These are phyloP conservation scores for Kodamaea nitidulidarum DNA, from an alignment of 805 yeast genomes.

Conservation along the genomic window DNA sequence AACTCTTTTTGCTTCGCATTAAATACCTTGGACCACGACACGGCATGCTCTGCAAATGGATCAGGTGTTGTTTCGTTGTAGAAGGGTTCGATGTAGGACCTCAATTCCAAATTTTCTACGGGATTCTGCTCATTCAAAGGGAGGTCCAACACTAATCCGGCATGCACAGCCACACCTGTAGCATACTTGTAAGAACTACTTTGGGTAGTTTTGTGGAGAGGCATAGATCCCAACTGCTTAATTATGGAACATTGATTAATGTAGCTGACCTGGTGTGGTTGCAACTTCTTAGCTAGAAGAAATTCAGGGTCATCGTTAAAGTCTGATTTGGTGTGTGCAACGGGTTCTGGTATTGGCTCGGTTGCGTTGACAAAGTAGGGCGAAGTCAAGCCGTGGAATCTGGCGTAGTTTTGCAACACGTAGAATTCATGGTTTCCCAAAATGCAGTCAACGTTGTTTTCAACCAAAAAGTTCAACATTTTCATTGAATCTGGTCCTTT, in stretches of 20 bases:
- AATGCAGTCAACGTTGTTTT: conserved; percentile 62
- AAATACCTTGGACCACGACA: conserved; percentile 59
- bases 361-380: conserved; percentile 22
- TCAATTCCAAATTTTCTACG: conserved; percentile 60
- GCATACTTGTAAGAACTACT: conserved; percentile 25
- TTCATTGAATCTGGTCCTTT: conserved; percentile 77
- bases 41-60: conserved; percentile 30
- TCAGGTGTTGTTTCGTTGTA: conserved; percentile 56
- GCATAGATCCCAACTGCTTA: conserved; percentile 56
- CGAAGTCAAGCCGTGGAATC: conserved; percentile 46
- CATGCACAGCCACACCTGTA: conserved; percentile 68
- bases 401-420: conserved; percentile 61
- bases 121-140: conserved; percentile 57
- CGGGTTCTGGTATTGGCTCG: neutral
- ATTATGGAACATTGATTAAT: conserved; percentile 64
- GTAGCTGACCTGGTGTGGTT: conserved; percentile 58
- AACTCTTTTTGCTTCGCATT: conserved; percentile 39
- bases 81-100: conserved; percentile 62
- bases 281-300: conserved; percentile 48
- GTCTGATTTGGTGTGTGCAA: conserved; percentile 10
- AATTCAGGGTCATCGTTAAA: conserved; percentile 37
- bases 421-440: conserved; percentile 88
- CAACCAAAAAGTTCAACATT: conserved; percentile 55
- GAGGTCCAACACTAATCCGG: conserved; percentile 70
- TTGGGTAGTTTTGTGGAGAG: conserved; percentile 31